Conservation (phyloP, 345 rosid species). For the Acer saccharum region DNA sequence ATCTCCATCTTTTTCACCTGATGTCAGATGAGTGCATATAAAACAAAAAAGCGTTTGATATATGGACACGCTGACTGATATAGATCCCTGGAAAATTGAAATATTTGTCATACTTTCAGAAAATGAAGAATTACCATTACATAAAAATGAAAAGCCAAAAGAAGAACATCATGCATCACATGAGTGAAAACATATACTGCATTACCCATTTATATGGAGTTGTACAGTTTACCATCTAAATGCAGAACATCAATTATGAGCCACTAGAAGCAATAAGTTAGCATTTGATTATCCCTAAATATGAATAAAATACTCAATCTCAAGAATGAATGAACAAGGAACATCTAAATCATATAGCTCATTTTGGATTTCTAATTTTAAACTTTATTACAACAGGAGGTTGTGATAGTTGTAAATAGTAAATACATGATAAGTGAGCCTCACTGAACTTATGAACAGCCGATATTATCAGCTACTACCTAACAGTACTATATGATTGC, state of each 20-base stretch:
- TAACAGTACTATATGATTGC: neutral
- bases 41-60: conserved; percentile 88
- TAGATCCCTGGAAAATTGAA: conserved; percentile 71
- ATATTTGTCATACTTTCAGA: conserved; percentile 15
- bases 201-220: conserved; percentile 3
- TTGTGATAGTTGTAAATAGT: neutral
- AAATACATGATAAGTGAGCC: neutral
- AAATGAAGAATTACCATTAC: conserved; percentile 15
- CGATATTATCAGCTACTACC: neutral
- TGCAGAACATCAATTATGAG: neutral
- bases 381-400: neutral
- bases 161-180: conserved; percentile 5
- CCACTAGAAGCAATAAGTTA: neutral
- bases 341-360: neutral
- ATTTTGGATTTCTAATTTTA: neutral
- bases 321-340: neutral
- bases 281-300: neutral
- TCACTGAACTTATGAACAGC: neutral
- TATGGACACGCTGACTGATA: conserved; percentile 94
- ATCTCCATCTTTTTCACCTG: conserved; percentile 95
- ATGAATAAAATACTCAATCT: neutral
- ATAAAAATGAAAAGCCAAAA: neutral
- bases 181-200: conserved; percentile 4
- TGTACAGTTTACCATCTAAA: neutral
- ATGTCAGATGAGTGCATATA: conserved; percentile 76